Conservation (phyloP, 2,329 filamentous ascomycete species). For the Phialophora verrucosa region DNA sequence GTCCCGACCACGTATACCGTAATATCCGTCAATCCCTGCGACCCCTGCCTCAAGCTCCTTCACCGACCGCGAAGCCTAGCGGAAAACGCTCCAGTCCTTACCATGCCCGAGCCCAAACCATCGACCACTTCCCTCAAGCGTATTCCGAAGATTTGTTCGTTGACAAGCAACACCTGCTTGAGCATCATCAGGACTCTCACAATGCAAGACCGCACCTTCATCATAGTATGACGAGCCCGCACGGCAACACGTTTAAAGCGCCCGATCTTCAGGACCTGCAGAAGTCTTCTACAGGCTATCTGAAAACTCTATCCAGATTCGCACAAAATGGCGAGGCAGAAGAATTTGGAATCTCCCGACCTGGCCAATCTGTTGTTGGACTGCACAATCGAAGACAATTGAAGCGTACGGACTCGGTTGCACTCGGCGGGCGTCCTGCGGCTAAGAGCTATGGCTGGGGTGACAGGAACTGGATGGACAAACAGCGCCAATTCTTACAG, state of each 20-base stretch:
- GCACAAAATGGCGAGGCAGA: slow-evolving; percentile 76
- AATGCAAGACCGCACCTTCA: slow-evolving; percentile 46
- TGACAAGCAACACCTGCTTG: slow-evolving; percentile 50
- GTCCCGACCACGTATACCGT: slow-evolving; percentile 70
- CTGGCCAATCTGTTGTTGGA: slow-evolving; percentile 84
- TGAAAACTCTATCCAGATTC: slow-evolving; percentile 83
- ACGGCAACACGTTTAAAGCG: slow-evolving; percentile 59
- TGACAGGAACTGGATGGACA: slow-evolving; percentile 96
- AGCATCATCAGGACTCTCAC: slow-evolving; percentile 51
- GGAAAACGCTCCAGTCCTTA: slow-evolving; percentile 45
- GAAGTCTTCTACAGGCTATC: slow-evolving; percentile 86
- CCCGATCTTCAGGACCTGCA: slow-evolving; percentile 82
- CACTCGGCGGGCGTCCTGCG: slow-evolving; percentile 55
- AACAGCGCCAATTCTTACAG: slow-evolving; percentile 92
- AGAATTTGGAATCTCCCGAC: slow-evolving; percentile 78
- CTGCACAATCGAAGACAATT: slow-evolving; percentile 82
- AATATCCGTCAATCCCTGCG: slow-evolving; percentile 77
- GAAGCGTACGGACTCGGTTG: slow-evolving; percentile 68
- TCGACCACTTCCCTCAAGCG: slow-evolving; percentile 65
- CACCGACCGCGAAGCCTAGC: slow-evolving; percentile 51
- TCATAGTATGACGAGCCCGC: slow-evolving; percentile 40
- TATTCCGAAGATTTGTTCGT: slow-evolving; percentile 54
- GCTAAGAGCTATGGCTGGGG: slow-evolving; percentile 71
- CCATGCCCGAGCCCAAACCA: slow-evolving; percentile 65
- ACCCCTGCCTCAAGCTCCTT: slow-evolving; percentile 72